Percentiles rank a stretch among this genome's conserved stretches.
Conservation (phyloP, 305 asterid genomes). For the Fraxinus xanthoxyloides region DNA sequence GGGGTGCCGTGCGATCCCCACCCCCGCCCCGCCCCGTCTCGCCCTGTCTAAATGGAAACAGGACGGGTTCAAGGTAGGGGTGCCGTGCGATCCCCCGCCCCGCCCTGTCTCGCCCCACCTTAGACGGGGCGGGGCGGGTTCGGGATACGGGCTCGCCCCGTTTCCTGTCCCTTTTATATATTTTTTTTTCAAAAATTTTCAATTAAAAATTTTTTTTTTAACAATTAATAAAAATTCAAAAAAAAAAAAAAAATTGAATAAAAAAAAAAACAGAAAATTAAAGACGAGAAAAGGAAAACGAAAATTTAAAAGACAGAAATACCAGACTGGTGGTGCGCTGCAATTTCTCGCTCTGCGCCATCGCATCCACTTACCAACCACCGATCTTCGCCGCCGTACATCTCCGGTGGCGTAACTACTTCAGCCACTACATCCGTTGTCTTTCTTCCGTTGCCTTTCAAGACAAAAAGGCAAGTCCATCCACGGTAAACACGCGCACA, state of each 20-base stretch:
- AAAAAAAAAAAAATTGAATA: not conserved
- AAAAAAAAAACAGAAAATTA: not conserved
- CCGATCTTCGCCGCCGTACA: slow-evolving; percentile 35
- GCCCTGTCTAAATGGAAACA: too few relatives aligned
- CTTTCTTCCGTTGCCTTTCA: slow-evolving; percentile 1
- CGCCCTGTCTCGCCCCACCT: too few relatives aligned
- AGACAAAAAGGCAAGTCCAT: slow-evolving; percentile 28
- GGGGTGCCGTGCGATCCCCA: too few relatives aligned
- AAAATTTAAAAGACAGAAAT: slow-evolving; percentile 24
- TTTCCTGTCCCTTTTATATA: too few relatives aligned
- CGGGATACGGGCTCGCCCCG: too few relatives aligned
- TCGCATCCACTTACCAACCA: not conserved
- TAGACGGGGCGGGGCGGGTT: too few relatives aligned
- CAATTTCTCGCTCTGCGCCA: slow-evolving; percentile 21
- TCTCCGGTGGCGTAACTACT: slow-evolving; percentile 12
- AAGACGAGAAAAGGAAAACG: slow-evolving; percentile 4
- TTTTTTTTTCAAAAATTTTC: too few relatives aligned
- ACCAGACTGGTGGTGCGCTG: slow-evolving; percentile 32
- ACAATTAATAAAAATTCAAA: too few relatives aligned
- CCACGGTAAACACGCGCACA: slow-evolving; percentile 4
- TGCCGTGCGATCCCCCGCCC: too few relatives aligned
- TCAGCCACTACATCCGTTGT: slow-evolving; percentile 25
- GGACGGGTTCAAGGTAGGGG: too few relatives aligned
- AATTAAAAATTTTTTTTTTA: too few relatives aligned
- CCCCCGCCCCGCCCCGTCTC: too few relatives aligned